Evolutionary conservation across 179 eudicot species (phyloP).

Genomic region (Corrigiola litoralis): DNA sequence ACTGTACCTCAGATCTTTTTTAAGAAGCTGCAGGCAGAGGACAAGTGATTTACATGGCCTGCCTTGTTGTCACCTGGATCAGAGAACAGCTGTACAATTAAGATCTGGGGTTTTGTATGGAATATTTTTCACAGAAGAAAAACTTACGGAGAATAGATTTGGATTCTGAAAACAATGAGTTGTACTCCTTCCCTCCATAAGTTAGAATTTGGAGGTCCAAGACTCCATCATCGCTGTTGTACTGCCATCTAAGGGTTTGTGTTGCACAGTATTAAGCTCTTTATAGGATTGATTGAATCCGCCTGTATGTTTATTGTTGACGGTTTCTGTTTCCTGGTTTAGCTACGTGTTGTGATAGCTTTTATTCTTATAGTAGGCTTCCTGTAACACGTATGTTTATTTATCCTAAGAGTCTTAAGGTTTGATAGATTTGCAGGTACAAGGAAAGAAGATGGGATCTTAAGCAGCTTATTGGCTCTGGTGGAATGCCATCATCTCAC

Average conservation of each 20-base stretch:
- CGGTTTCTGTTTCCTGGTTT: neutral
- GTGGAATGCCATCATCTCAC: conserved; percentile 99
- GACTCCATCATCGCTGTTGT: neutral
- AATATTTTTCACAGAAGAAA: neutral
- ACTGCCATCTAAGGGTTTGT: neutral
- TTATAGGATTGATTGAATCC: no score
- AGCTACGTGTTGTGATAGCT: neutral
- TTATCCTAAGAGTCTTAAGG: conserved; percentile 22
- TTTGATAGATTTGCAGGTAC: conserved; percentile 59
- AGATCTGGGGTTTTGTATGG: no score
- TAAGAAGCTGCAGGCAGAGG: neutral
- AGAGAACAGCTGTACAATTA: neutral
- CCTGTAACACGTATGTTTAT: neutral
- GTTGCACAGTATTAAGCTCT: neutral
- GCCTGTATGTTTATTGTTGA: neutral
- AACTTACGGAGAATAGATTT: neutral
- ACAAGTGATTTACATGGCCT: neutral
- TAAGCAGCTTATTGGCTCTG: conserved; percentile 76
- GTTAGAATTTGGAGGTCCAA: neutral
- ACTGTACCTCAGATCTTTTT: no score
- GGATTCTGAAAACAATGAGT: neutral
- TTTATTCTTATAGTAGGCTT: neutral
- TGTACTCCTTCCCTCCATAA: neutral
- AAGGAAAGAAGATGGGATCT: conserved; percentile 83
- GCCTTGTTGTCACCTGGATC: neutral